Percentiles rank a stretch among this genome's conserved stretches.
phyloP scores from a whole-genome alignment of 176 grass and related monocot genomes.

The Juncus inflexus region DNA sequence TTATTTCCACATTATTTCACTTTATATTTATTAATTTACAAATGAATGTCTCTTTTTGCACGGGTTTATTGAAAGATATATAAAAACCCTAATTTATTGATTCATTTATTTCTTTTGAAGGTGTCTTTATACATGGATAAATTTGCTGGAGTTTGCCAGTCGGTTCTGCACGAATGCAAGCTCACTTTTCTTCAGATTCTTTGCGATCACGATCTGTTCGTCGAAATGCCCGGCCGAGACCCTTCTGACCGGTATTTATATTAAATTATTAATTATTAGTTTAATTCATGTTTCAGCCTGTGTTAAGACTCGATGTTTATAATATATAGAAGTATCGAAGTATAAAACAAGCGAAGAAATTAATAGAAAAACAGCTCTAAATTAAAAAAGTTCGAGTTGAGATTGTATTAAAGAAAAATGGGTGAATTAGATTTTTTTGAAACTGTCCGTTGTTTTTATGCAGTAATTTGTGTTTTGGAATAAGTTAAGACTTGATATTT shows the following conservation, averaged over 20 bases:
- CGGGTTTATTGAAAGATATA: background rate
- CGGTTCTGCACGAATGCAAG: slow-evolving; percentile 94
- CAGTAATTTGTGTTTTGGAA: too few species aligned
- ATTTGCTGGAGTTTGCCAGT: slow-evolving; percentile 99
- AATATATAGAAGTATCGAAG: too few species aligned
- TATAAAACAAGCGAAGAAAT: too few species aligned
- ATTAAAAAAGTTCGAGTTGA: too few species aligned
- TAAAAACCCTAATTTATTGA: background rate
- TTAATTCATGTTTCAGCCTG: slow-evolving; percentile 18
- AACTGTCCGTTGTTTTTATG: too few species aligned
- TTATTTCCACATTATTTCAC: too few species aligned
- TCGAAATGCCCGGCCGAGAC: slow-evolving; percentile 98
- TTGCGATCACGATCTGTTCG: slow-evolving; percentile 97
- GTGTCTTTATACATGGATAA: slow-evolving; percentile 99
- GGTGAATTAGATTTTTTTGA: too few species aligned
- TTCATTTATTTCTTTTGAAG: slow-evolving; percentile 27
- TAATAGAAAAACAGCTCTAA: too few species aligned
- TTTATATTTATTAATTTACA: too few species aligned
- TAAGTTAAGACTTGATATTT: too few species aligned
- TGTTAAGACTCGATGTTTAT: too few species aligned
- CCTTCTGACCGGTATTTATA: slow-evolving; percentile 84
- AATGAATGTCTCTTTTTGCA: background rate
- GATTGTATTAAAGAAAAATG: too few species aligned
- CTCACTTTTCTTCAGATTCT: slow-evolving; percentile 97
- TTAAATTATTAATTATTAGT: slow-evolving; percentile 1